A percentile compares a stretch with the other conserved stretches of the same genome.
Evolutionary conservation across 768 basidiomycete genomes (phyloP).

Genomic region (Trametes cingulata): DNA sequence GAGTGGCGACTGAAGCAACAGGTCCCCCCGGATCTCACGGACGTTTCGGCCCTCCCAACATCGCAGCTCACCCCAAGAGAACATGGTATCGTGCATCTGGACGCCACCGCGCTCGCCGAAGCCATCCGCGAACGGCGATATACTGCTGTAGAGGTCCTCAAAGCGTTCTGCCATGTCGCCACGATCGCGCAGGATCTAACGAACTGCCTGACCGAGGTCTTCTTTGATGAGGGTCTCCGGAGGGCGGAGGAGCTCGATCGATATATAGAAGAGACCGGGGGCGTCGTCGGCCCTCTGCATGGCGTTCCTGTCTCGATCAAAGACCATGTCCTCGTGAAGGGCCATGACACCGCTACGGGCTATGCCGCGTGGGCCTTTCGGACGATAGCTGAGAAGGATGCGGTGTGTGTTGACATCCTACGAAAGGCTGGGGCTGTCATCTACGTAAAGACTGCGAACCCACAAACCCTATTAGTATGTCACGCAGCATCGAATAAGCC

Average conservation of each 20-base stretch:
- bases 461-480: constrained; percentile 63
- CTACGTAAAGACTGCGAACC: constrained; percentile 90
- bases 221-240: constrained; percentile 65
- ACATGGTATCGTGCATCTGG: constrained; percentile 34
- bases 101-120: constrained; percentile 37
- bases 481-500: neutral
- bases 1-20: constrained; percentile 30
- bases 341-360: constrained; percentile 69
- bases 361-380: constrained; percentile 71
- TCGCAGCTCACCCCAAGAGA: constrained; percentile 34
- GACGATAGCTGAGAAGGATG: constrained; percentile 49
- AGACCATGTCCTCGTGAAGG: constrained; percentile 62
- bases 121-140: constrained; percentile 30
- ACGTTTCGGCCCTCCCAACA: constrained; percentile 32
- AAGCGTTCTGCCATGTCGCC: constrained; percentile 40
- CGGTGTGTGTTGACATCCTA: constrained; percentile 46
- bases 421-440: constrained; percentile 74
- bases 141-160: constrained; percentile 36
- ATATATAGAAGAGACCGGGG: constrained; percentile 59
- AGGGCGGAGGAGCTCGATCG: constrained; percentile 66
- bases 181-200: constrained; percentile 59
- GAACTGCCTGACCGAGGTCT: constrained; percentile 84
- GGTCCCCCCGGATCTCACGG: constrained; percentile 23
- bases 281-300: constrained; percentile 69
- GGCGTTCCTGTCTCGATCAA: constrained; percentile 83